These are phyloP conservation scores for Plasmodium cynomolgi DNA, from an alignment of 169 alveolate species.

Conservation along the genomic window DNA sequence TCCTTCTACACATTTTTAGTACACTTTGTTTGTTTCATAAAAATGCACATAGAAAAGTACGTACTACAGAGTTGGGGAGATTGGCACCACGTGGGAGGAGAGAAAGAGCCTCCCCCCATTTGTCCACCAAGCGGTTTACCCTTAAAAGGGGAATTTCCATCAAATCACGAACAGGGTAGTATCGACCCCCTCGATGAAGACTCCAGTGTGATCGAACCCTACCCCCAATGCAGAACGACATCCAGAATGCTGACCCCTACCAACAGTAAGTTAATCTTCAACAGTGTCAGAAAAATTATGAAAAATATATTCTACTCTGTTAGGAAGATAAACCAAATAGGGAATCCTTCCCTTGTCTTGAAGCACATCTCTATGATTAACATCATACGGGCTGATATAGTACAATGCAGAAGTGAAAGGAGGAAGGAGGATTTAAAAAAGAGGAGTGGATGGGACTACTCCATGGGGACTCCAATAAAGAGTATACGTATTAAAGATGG, in stretches of 20 bases:
- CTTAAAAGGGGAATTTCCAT: background rate
- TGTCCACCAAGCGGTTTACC: background rate
- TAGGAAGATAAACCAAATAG: slow-evolving; percentile 31
- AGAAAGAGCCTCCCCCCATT: background rate
- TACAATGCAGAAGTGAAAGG: background rate
- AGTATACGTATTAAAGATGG: background rate
- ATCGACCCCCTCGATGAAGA: background rate
- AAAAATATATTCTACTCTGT: slow-evolving; percentile 32
- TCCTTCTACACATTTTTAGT: slow-evolving; percentile 36
- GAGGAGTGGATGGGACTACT: background rate
- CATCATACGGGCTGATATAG: slow-evolving; percentile 25
- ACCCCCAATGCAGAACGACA: background rate
- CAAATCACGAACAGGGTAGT: background rate
- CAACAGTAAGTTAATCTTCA: slow-evolving; percentile 31
- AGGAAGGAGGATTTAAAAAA: background rate
- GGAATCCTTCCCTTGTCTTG: slow-evolving; percentile 1
- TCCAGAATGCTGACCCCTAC: too few relatives aligned
- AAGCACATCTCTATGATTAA: slow-evolving; percentile 15
- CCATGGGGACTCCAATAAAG: background rate
- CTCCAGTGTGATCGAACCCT: background rate
- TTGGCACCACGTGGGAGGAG: background rate
- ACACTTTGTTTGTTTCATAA: slow-evolving; percentile 29
- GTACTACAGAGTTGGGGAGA: background rate
- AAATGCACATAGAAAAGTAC: slow-evolving; percentile 27
- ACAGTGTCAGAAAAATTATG: slow-evolving; percentile 40